Conservation (phyloP, 139 green algal species). For the Desmodesmus armatus region DNA sequence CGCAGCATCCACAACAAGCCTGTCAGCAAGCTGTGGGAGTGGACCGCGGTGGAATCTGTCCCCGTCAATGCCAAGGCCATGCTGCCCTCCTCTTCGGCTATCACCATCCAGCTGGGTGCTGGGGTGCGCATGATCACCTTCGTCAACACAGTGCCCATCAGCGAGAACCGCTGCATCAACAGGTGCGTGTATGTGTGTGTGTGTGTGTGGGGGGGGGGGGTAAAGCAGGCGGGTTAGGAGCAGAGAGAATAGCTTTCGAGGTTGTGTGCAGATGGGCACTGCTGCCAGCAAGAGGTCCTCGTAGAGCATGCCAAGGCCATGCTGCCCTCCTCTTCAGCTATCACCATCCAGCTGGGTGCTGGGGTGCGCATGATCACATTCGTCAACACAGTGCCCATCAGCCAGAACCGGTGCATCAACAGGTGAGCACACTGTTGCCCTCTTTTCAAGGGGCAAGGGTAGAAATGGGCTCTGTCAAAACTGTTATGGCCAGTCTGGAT, state of each 20-base stretch:
- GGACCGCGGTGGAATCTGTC: conserved; percentile 67
- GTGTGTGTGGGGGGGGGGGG: too few species aligned
- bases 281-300: too few species aligned
- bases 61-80: conserved; percentile 76
- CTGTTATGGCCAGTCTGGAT: too few species aligned
- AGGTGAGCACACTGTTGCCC: too few species aligned
- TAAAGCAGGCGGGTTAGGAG: too few species aligned
- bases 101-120: conserved; percentile 79
- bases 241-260: too few species aligned
- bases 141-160: conserved; percentile 83
- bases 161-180: conserved; percentile 75
- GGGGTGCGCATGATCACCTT: conserved; percentile 53
- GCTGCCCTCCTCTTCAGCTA: conserved; percentile 79
- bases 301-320: conserved; percentile 75
- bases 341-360: conserved; percentile 79
- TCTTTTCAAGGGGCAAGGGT: too few species aligned
- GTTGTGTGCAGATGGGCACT: too few species aligned
- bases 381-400: conserved; percentile 83
- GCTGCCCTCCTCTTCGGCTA: conserved; percentile 79
- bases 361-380: conserved; percentile 53
- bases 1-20: conserved; percentile 87
- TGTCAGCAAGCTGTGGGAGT: conserved; percentile 79
- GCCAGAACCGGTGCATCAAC: conserved; percentile 75
- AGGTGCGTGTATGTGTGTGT: too few species aligned
- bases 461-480: too few species aligned